Conservation (phyloP, 2,329 filamentous ascomycete species). For the Tetracladium maxilliforme region DNA sequence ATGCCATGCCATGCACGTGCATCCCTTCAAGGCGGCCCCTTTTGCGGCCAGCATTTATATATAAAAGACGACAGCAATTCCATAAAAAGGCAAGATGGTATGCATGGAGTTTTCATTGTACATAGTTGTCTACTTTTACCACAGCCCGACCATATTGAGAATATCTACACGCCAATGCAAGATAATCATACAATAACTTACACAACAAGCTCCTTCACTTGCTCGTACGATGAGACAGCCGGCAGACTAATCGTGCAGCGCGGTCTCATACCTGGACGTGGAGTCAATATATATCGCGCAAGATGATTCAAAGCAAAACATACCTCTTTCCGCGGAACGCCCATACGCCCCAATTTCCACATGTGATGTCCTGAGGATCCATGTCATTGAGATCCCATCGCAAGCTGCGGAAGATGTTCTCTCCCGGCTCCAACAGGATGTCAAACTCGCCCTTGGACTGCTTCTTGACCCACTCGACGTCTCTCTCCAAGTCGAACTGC, state of each 20-base stretch:
- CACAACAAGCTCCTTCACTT: conserved; percentile 4
- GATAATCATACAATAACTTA: conserved; percentile 1
- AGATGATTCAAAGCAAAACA: conserved; percentile 10
- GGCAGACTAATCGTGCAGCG: conserved; percentile 11
- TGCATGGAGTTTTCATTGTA: too few species aligned
- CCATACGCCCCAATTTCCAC: conserved; percentile 96
- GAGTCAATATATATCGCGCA: conserved; percentile 4
- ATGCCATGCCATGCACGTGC: too few species aligned
- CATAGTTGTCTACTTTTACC: too few species aligned
- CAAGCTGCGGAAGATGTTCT: conserved; percentile 87
- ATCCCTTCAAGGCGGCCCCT: too few species aligned
- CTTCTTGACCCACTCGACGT: conserved; percentile 79
- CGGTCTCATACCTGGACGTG: conserved; percentile 15
- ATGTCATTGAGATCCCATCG: conserved; percentile 95
- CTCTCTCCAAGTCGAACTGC: conserved; percentile 83
- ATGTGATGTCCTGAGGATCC: conserved; percentile 85
- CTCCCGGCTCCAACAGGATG: conserved; percentile 76
- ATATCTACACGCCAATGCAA: too few species aligned
- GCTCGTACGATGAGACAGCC: too few species aligned
- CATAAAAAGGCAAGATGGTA: too few species aligned
- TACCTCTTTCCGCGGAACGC: conserved; percentile 95
- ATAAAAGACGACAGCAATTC: too few species aligned
- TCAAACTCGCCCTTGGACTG: conserved; percentile 85
- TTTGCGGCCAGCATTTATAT: too few species aligned
- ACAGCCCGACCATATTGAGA: too few species aligned